Base-by-base conservation (phyloP, 768 basidiomycete species). In the Xerocomellus intermedius region DNA sequence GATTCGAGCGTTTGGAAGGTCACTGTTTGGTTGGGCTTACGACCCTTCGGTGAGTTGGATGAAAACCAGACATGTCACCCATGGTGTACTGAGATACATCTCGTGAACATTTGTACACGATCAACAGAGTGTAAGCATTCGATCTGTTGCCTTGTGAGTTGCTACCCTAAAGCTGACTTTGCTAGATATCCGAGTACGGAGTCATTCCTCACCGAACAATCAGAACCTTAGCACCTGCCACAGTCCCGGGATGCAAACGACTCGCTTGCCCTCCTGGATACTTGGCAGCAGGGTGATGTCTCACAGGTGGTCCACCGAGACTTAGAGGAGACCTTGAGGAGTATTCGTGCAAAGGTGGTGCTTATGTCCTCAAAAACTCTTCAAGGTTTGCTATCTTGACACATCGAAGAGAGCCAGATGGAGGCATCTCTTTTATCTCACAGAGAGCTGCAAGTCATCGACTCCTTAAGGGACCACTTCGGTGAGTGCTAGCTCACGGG, bases 11-110 rank as follows among this genome's bases (percentile, higher is more conserved):
- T 83, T 82, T 54, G 81, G 74, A 2, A 73, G 82, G 12, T 80
- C 72, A 6, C 81, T 81, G 56, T 78, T 77, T 42, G 78, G 77
- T 26, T 82, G 82, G 79, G 79, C 79, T 13, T 81, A 82, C 56
- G 78, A 81, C 28, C 42, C 24, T 28, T 28, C n/a, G 5, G 37
- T 19, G 26, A 28, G 26, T 38, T n/a, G 16, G 16, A 8, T 19
- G 37, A 38, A 19, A n/a, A n/a, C 5, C n/a, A 38, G 9, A 19
- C 9, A 4, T 38, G n/a, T 38, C 12, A 19, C n/a, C n/a, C 5
- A 19, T 10, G 9, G n/a, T 10, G 9, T 10, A 38, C 37, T 38
- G 37, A 38, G 5, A 19, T 19, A 9, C n/a, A 38, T 38, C n/a
- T 38, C 10, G 37, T 5, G n/a, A 38, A 38, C 9, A 19, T n/a